Evolutionary conservation across 1,284 basidiomycete genomes (phyloP).

Genomic region (Apiotrichum gamsii): DNA sequence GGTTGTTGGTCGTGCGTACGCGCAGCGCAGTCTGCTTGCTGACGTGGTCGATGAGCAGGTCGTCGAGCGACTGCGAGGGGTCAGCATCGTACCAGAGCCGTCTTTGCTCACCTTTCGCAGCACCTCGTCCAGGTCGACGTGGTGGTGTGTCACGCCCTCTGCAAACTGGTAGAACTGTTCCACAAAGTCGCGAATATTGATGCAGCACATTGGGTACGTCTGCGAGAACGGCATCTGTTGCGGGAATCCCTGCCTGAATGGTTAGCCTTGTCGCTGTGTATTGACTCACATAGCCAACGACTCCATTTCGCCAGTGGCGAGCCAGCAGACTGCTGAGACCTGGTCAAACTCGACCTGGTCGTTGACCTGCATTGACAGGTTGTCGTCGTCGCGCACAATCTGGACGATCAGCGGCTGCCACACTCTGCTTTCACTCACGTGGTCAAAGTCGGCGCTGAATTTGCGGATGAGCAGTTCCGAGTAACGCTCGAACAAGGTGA

Average conservation of each 20-base stretch:
- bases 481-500: conserved; percentile 86
- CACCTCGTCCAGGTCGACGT: conserved; percentile 86
- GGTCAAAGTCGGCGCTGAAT: conserved; percentile 74
- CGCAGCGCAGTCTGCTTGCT: conserved; percentile 68
- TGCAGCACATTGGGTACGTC: conserved; percentile 89
- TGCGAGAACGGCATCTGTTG: conserved; percentile 87
- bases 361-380: conserved; percentile 81
- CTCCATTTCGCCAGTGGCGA: conserved; percentile 62
- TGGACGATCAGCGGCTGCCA: conserved; percentile 34
- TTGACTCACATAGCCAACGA: conserved; percentile 57
- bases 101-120: conserved; percentile 64
- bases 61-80: conserved; percentile 77
- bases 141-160: conserved; percentile 86
- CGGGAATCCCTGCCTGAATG: conserved; percentile 62
- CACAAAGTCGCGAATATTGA: conserved; percentile 89
- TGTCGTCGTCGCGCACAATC: conserved; percentile 85
- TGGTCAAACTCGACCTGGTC: conserved; percentile 64
- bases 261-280: conserved; percentile 1
- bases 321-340: conserved; percentile 78
- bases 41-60: conserved; percentile 73
- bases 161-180: conserved; percentile 96
- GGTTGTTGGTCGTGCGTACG: conserved; percentile 63
- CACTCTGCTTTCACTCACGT: conserved; percentile 49
- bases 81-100: not conserved
- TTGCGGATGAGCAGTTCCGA: conserved; percentile 74